Percentiles rank a stretch among this genome's conserved stretches.
Evolutionary conservation across 2,329 filamentous ascomycete genomes (phyloP).

Genomic region (Myriosclerotinia duriaeana): DNA sequence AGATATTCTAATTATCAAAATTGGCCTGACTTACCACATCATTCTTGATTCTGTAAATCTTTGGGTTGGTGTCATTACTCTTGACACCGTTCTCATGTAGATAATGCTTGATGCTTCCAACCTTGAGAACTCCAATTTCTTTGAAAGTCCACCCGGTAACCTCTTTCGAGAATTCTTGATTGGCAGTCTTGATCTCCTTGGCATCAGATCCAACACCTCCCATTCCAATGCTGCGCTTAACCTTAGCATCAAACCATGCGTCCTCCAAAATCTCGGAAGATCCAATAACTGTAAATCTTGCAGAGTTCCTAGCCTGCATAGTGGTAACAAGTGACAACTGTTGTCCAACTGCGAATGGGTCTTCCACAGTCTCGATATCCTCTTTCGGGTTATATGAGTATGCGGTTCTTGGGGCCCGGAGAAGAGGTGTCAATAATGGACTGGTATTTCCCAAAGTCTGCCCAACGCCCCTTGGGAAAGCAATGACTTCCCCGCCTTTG

Average conservation of each 20-base stretch:
- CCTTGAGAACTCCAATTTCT: conserved; percentile 84
- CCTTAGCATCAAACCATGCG: conserved; percentile 81
- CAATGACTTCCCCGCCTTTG: conserved; percentile 57
- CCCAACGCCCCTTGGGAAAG: conserved; percentile 78
- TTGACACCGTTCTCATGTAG: conserved; percentile 56
- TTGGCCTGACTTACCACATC: conserved; percentile 71
- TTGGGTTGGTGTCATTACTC: conserved; percentile 65
- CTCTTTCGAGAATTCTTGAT: conserved; percentile 81
- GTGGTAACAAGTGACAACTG: conserved; percentile 84
- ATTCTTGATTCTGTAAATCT: conserved; percentile 93
- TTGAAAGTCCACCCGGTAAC: conserved; percentile 95
- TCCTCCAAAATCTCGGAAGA: conserved; percentile 85
- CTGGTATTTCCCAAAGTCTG: conserved; percentile 76
- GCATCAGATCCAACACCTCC: conserved; percentile 50
- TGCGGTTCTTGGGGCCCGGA: conserved; percentile 79
- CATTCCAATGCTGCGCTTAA: conserved; percentile 51
- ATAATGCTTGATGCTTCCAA: conserved; percentile 80
- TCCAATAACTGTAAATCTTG: conserved; percentile 81
- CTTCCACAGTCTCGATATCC: conserved; percentile 68
- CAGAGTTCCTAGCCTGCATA: conserved; percentile 90
- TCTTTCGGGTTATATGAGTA: conserved; percentile 96
- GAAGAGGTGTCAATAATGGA: conserved; percentile 74
- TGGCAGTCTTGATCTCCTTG: conserved; percentile 61
- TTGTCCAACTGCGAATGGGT: conserved; percentile 78
- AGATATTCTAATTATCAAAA: neutral